Conservation (phyloP, 2,329 filamentous ascomycete genomes). For the Aureobasidium sp. region DNA sequence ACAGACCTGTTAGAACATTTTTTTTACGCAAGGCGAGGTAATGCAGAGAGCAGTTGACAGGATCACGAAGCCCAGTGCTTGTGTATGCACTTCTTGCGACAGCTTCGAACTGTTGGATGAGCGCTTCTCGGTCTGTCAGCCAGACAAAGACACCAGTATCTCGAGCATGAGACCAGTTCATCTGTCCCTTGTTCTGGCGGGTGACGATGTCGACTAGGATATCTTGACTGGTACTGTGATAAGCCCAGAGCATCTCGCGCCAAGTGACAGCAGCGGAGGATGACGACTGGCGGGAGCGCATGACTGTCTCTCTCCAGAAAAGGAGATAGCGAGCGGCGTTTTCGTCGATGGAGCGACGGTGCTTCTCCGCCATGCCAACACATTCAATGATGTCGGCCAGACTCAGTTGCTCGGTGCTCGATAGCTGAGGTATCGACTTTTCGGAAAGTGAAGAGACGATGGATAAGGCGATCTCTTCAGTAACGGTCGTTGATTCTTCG, state of each 20-base stretch:
- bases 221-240: constrained; percentile 78
- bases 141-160: constrained; percentile 93
- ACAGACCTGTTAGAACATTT: constrained; percentile 77
- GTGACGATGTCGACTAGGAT: constrained; percentile 81
- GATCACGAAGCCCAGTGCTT: constrained; percentile 76
- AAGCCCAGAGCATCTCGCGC: constrained; percentile 79
- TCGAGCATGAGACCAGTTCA: constrained; percentile 77
- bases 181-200: constrained; percentile 65
- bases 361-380: constrained; percentile 72
- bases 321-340: constrained; percentile 82
- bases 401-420: constrained; percentile 12
- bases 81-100: constrained; percentile 91
- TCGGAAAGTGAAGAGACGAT: constrained; percentile 71
- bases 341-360: constrained; percentile 80
- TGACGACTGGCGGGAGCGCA: constrained; percentile 28
- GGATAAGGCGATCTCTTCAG: constrained; percentile 58
- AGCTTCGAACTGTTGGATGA: constrained; percentile 78
- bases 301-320: constrained; percentile 67
- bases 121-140: constrained; percentile 66
- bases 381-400: constrained; percentile 47
- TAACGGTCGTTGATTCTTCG: constrained; percentile 55
- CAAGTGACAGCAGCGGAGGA: constrained; percentile 41
- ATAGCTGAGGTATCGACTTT: constrained; percentile 52
- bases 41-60: constrained; percentile 81
- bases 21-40: constrained; percentile 89